Evolutionary conservation across 2,329 filamentous ascomycete genomes (phyloP).

Genomic region (Nigrograna mackinnonii): DNA sequence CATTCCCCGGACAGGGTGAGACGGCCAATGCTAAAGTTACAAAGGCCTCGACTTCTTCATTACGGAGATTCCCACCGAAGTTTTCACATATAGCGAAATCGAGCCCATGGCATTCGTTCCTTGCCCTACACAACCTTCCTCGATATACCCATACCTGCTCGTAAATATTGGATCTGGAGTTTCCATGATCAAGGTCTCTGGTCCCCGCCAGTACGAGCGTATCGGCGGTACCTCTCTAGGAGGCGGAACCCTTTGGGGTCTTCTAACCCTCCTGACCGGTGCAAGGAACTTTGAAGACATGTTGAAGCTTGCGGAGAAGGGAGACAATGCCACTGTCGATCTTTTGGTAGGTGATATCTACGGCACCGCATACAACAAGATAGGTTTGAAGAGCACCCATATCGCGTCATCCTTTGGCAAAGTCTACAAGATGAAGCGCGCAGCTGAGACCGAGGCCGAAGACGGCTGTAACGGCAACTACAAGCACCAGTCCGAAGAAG

Average conservation of each 20-base stretch:
- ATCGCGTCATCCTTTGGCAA: constrained; percentile 98
- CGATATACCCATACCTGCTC: constrained; percentile 91
- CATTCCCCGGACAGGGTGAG: neutral
- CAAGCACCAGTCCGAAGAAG: constrained; percentile 40
- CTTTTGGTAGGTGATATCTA: constrained; percentile 99
- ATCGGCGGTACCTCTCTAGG: constrained; percentile 94
- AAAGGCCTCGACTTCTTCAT: constrained; percentile 97
- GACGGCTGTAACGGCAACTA: constrained; percentile 62
- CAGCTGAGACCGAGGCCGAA: constrained; percentile 78
- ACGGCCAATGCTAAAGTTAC: neutral
- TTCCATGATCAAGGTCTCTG: constrained; percentile 95
- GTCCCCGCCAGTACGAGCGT: constrained; percentile 81
- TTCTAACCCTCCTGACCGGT: constrained; percentile 90
- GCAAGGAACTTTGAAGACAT: constrained; percentile 97
- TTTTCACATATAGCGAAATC: constrained; percentile 86
- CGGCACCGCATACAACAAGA: constrained; percentile 92
- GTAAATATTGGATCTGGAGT: constrained; percentile 99
- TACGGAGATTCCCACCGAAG: constrained; percentile 93
- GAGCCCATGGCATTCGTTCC: constrained; percentile 89
- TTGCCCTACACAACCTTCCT: constrained; percentile 63
- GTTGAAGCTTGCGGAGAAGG: constrained; percentile 85
- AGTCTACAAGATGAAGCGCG: constrained; percentile 88
- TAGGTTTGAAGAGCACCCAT: constrained; percentile 91
- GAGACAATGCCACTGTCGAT: constrained; percentile 91
- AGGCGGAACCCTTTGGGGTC: constrained; percentile 95